phyloP scores from a whole-genome alignment of 441 rosid species.

The Bruguiera hainesii region DNA sequence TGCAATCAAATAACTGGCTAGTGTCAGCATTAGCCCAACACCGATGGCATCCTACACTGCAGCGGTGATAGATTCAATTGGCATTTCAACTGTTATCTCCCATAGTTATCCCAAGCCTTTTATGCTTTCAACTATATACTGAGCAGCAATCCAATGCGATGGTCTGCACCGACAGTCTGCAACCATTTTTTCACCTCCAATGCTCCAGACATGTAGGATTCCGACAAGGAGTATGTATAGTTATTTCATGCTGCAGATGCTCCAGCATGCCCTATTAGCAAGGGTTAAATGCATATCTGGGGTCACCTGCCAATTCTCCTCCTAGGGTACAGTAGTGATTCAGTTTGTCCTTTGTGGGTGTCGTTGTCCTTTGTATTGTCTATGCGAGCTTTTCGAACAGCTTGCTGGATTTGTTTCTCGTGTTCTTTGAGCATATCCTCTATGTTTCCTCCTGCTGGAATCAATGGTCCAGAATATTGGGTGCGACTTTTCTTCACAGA shows the following conservation, averaged over 20 bases:
- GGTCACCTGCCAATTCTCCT: slow-evolving; percentile 38
- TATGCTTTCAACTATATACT: slow-evolving; percentile 11
- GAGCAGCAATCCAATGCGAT: neutral
- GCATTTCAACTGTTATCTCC: slow-evolving; percentile 9
- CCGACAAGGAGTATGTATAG: neutral
- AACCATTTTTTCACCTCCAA: neutral
- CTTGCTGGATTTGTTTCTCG: slow-evolving; percentile 67
- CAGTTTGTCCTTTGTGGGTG: slow-evolving; percentile 30
- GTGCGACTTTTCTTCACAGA: slow-evolving; percentile 44
- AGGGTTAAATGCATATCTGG: neutral
- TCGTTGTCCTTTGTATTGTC: slow-evolving; percentile 48
- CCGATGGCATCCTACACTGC: slow-evolving; percentile 6
- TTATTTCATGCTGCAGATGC: slow-evolving; percentile 5
- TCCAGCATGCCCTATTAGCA: neutral
- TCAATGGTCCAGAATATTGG: slow-evolving; percentile 77
- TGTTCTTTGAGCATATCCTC: slow-evolving; percentile 91
- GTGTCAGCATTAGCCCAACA: slow-evolving; percentile 3
- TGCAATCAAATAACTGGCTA: slow-evolving; percentile 6
- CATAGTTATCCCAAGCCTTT: slow-evolving; percentile 1
- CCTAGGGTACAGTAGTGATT: slow-evolving; percentile 31
- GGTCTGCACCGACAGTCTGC: neutral
- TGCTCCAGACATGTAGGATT: slow-evolving; percentile 11
- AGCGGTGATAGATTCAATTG: slow-evolving; percentile 8
- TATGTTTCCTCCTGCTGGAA: slow-evolving; percentile 58
- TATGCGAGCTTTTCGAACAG: slow-evolving; percentile 66